Evolutionary conservation across 2,329 filamentous ascomycete genomes (phyloP), one percentile per base, ranked within the genome.

Genomic region (Ophiostoma ips): DNA sequence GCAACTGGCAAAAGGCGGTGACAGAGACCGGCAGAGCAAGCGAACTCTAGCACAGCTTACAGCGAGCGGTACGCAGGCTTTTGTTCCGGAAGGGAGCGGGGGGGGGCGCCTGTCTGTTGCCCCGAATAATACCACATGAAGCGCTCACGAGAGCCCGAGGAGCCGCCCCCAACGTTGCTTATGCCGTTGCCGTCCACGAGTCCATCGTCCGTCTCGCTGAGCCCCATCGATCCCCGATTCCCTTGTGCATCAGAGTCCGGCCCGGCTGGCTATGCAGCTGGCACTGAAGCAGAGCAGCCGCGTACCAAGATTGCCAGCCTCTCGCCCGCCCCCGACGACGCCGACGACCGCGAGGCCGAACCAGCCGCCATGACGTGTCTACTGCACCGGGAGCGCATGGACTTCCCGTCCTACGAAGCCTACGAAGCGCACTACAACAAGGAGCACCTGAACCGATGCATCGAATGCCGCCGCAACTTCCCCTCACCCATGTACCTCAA

Each of bases 351-450:
- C 18, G 44, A 35, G 12, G 19, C 46, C 28, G 18, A 41, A 28
- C 7, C 48, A 19, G 16, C 68, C 52, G 67, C 75, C 52, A 94
- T 95, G 77, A 78, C 72, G 65, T 96, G 90, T 68, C 79, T 77
- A 18, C 71, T 96, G 19, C 89, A 95, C 66, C 73, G 70, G 56
- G 76, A 83, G 53, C 71, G 79, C 2, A 61, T 92, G 50, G 70
- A 72, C 5, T 96, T 98, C 64, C 62, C 69, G 21, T 80, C 81
- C 0, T 88, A 87, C 61, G 75, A 80, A 52, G 85, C 88, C 15
- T 95, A 94, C 65, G 88, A 95, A 62, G 68, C 82, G 9, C 92
- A 98, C 64, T 95, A 95, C 67, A 74, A 71, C 56, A 81, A 86
- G 61, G 71, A 75, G 19, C 92, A 96, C 64, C 77, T 79, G 53